phyloP scores from a whole-genome alignment of 768 basidiomycete species.

The Krasilnikovozyma curviuscula region DNA sequence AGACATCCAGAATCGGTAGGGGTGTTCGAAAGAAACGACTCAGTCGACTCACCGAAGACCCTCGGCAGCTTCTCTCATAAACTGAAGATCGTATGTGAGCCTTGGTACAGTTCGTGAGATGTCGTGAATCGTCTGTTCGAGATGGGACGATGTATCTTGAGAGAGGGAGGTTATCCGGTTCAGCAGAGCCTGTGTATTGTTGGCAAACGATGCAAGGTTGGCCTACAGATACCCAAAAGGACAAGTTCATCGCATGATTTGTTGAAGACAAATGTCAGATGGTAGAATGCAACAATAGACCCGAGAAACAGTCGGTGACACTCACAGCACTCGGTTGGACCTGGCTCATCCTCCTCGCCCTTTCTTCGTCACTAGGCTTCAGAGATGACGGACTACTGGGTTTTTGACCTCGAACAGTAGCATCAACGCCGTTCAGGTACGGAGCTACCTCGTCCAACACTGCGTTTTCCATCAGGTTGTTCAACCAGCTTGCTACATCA shows the following conservation, averaged over 20 bases:
- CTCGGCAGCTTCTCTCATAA: conserved; percentile 80
- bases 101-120: conserved; percentile 79
- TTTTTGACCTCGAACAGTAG: conserved; percentile 14
- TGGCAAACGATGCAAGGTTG: conserved; percentile 45
- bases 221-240: conserved; percentile 2
- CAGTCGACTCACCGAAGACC: too few species aligned
- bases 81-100: conserved; percentile 85
- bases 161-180: conserved; percentile 66
- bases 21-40: too few species aligned
- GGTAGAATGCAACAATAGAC: conserved; percentile 10
- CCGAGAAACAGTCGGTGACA: conserved; percentile 17
- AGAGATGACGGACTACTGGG: background rate
- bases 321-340: too few species aligned
- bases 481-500: conserved; percentile 52
- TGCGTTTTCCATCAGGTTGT: conserved; percentile 35
- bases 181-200: conserved; percentile 52
- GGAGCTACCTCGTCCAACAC: conserved; percentile 21
- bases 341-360: too few species aligned
- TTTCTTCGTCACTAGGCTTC: too few species aligned
- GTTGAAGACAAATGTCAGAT: background rate
- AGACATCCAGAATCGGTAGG: too few species aligned
- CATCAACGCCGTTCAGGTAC: conserved; percentile 5
- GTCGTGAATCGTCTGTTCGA: conserved; percentile 80
- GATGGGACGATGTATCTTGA: conserved; percentile 66
- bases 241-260: background rate